Conservation (phyloP, 345 rosid genomes). For the rapeseed (Brassica napus) region DNA sequence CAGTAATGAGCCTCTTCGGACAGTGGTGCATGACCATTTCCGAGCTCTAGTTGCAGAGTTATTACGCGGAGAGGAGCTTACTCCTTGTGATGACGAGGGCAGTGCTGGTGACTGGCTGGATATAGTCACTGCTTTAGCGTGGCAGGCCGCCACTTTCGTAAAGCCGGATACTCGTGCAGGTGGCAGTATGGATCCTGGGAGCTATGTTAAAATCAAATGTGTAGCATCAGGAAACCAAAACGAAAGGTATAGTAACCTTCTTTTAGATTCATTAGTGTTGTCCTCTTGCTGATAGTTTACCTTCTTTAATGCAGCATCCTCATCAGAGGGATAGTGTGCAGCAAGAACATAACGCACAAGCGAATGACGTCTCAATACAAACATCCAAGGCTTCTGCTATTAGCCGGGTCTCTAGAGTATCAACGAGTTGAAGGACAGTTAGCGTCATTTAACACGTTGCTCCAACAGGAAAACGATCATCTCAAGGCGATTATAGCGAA, state of each 20-base stretch:
- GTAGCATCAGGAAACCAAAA: slow-evolving; percentile 80
- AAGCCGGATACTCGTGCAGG: slow-evolving; percentile 97
- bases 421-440: slow-evolving; percentile 76
- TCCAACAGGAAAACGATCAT: slow-evolving; percentile 91
- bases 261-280: background rate
- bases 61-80: slow-evolving; percentile 70
- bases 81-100: slow-evolving; percentile 51
- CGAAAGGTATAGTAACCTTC: slow-evolving; percentile 61
- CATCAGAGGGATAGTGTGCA: slow-evolving; percentile 86
- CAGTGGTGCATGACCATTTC: slow-evolving; percentile 82
- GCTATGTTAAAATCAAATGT: slow-evolving; percentile 95
- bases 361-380: slow-evolving; percentile 96
- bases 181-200: slow-evolving; percentile 97
- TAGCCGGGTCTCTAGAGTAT: slow-evolving; percentile 93
- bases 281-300: background rate
- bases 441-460: slow-evolving; percentile 85
- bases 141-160: slow-evolving; percentile 95
- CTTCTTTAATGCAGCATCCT: slow-evolving; percentile 54
- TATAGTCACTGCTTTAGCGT: slow-evolving; percentile 72
- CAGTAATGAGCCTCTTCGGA: slow-evolving; percentile 70
- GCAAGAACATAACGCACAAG: slow-evolving; percentile 96
- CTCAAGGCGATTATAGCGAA: slow-evolving; percentile 75
- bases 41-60: slow-evolving; percentile 96
- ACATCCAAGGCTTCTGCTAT: slow-evolving; percentile 78
- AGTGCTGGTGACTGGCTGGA: slow-evolving; percentile 74